These are phyloP conservation scores for Alloteropsis angusta DNA, from an alignment of 202 grass and related monocot species.

Conservation along the genomic window DNA sequence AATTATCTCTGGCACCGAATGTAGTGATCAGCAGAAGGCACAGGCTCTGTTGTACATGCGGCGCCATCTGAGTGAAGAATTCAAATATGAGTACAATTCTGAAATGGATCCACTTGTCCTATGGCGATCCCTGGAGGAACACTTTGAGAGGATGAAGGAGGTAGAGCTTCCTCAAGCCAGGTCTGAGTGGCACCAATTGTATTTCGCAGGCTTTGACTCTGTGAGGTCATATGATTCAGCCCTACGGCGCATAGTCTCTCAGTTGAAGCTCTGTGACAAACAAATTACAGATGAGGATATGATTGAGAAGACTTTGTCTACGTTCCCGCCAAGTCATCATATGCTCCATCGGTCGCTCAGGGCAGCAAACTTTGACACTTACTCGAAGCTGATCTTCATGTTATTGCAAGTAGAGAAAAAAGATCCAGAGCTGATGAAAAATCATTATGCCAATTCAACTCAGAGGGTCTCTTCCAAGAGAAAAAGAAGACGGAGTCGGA, in stretches of 20 bases:
- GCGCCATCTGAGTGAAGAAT: background rate
- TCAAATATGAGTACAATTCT: background rate
- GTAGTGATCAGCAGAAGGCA: background rate
- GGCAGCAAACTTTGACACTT: background rate
- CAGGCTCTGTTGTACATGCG: background rate
- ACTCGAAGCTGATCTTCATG: background rate
- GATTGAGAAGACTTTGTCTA: background rate
- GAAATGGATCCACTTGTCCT: background rate
- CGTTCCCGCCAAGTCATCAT: background rate
- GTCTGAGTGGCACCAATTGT: background rate
- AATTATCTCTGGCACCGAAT: background rate
- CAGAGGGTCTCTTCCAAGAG: background rate
- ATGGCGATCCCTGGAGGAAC: background rate
- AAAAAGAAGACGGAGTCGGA: background rate
- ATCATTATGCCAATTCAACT: background rate
- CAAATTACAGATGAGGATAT: background rate
- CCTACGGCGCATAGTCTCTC: background rate
- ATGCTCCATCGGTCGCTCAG: background rate
- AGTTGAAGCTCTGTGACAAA: background rate
- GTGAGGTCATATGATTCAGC: background rate
- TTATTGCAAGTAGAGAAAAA: background rate
- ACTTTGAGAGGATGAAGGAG: background rate
- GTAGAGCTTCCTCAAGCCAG: background rate
- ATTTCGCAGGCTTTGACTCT: background rate
- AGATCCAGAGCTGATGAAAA: background rate